Conservation (phyloP, 257 asterid genomes). For the Capsicum rhomboideum region DNA sequence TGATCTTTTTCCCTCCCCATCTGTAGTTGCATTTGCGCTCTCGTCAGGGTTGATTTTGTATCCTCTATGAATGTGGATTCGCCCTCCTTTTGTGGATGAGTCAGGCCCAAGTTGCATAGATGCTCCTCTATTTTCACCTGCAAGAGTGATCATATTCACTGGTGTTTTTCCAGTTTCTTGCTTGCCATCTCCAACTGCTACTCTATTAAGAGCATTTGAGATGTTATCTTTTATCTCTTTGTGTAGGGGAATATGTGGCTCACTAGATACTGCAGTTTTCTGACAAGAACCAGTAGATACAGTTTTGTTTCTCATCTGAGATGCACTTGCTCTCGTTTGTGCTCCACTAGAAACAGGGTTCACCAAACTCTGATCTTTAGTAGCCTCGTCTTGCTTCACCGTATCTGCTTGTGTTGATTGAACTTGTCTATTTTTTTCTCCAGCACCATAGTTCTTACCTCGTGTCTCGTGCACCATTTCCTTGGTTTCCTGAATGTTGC, state of each 20-base stretch:
- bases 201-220: conserved; percentile 25
- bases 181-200: conserved; percentile 24
- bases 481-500: conserved; percentile 1
- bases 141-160: conserved; percentile 62
- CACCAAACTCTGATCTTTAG: conserved; percentile 11
- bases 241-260: conserved; percentile 23
- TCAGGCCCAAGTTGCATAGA: conserved; percentile 61
- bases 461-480: conserved; percentile 28
- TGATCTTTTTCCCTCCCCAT: conserved; percentile 33
- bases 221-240: conserved; percentile 35
- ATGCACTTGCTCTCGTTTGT: conserved; percentile 11
- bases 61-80: conserved; percentile 60
- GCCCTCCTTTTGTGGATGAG: conserved; percentile 28
- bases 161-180: conserved; percentile 22
- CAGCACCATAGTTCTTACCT: conserved; percentile 2
- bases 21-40: conserved; percentile 17
- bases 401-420: conserved; percentile 4
- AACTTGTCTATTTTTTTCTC: conserved; percentile 8
- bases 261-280: conserved; percentile 19
- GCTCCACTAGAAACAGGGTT: conserved; percentile 15
- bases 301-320: conserved; percentile 5
- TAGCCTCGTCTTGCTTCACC: conserved; percentile 10
- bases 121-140: conserved; percentile 91
- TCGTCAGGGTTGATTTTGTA: conserved; percentile 49
- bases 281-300: neutral